Conservation (phyloP, 768 basidiomycete genomes). For the Crassisporium funariophilum region DNA sequence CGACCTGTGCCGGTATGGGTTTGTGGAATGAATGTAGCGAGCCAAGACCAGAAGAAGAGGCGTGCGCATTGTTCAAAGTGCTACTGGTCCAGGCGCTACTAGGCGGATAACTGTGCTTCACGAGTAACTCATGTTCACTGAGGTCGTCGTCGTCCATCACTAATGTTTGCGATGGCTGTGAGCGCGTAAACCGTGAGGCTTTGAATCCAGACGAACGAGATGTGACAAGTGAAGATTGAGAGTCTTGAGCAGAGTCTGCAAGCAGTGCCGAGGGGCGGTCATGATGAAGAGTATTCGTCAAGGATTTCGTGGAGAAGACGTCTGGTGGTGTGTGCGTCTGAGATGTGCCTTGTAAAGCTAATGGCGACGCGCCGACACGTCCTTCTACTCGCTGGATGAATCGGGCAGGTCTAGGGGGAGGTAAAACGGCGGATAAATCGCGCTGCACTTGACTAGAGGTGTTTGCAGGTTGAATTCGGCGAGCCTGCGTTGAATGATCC, state of each 20-base stretch:
- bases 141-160: constrained; percentile 1
- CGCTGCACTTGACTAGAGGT: constrained; percentile 5
- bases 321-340: not conserved
- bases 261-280: not conserved
- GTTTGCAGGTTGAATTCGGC: not conserved
- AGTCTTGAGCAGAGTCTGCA: not conserved
- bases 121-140: constrained; percentile 7
- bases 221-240: constrained; percentile 1
- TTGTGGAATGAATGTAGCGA: constrained; percentile 31
- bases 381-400: constrained; percentile 18
- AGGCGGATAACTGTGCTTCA: not conserved
- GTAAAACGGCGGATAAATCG: constrained; percentile 3
- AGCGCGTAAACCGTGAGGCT: not conserved
- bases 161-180: not conserved
- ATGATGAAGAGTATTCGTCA: not conserved
- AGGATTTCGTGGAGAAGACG: not conserved
- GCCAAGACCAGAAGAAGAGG: not conserved
- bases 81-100: not conserved
- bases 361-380: not conserved
- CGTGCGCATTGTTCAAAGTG: not conserved
- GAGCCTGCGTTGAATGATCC: not conserved
- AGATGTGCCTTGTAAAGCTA: not conserved
- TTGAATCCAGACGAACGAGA: not conserved
- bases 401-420: constrained; percentile 21
- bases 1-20: constrained; percentile 54